A percentile compares a stretch with the other conserved stretches of the same genome.
Evolutionary conservation across 441 rosid genomes (phyloP).

Genomic region (Pelargonium myrrhifolium): DNA sequence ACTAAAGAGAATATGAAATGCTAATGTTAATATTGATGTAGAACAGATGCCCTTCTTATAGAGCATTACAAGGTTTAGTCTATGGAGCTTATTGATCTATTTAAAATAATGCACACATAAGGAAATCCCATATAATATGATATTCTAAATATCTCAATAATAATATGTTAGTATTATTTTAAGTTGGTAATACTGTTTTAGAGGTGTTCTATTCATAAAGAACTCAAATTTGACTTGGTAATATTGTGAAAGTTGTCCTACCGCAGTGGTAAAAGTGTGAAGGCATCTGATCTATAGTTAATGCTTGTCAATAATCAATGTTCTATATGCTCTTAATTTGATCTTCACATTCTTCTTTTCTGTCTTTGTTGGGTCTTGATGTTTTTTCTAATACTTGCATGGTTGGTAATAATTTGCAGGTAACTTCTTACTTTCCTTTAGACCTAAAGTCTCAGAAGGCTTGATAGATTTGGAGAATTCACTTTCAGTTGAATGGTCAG

Average conservation of each 20-base stretch:
- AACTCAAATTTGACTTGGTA: not conserved
- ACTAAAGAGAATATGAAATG: too few species aligned
- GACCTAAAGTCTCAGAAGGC: constrained; percentile 60
- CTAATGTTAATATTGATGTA: too few species aligned
- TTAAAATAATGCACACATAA: too few species aligned
- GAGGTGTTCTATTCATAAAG: not conserved
- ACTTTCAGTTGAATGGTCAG: constrained; percentile 77
- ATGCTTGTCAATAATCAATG: not conserved
- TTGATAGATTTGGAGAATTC: constrained; percentile 30
- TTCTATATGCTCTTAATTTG: not conserved
- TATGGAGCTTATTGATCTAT: too few species aligned
- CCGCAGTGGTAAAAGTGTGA: not conserved
- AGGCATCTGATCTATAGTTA: not conserved
- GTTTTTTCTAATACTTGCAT: constrained; percentile 16
- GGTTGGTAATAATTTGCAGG: constrained; percentile 49
- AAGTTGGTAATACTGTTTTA: not conserved
- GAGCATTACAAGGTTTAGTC: too few species aligned
- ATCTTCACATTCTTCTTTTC: not conserved
- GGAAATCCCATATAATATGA: too few species aligned
- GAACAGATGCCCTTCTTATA: too few species aligned
- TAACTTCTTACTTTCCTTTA: constrained; percentile 82
- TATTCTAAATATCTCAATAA: too few species aligned
- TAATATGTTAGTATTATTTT: not conserved
- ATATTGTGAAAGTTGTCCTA: constrained; percentile 1
- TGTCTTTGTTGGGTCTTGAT: constrained; percentile 6